phyloP scores from a whole-genome alignment of 1,284 basidiomycete genomes.

The Austroboletus olivaceoglutinosus region DNA sequence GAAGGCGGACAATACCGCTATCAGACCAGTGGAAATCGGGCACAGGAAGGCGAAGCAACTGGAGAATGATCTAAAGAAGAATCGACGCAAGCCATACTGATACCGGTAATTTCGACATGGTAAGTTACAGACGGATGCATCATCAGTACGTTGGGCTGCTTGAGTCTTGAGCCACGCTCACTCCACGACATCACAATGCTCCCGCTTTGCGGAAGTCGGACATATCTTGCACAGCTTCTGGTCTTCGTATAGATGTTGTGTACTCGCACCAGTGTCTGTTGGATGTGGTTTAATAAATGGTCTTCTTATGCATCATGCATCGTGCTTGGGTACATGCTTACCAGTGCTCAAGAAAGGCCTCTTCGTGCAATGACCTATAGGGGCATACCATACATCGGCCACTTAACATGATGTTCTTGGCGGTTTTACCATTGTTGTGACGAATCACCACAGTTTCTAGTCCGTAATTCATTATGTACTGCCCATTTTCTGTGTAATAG shows the following conservation, averaged over 20 bases:
- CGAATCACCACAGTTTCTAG: too few relatives aligned
- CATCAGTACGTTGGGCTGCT: conserved; percentile 29
- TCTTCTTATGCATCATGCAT: too few relatives aligned
- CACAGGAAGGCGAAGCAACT: conserved; percentile 83
- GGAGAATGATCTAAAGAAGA: conserved; percentile 80
- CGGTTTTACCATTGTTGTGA: too few relatives aligned
- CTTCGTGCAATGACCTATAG: too few relatives aligned
- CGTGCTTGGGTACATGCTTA: too few relatives aligned
- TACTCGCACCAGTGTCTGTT: not conserved
- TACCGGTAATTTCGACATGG: conserved; percentile 5
- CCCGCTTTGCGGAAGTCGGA: conserved; percentile 4
- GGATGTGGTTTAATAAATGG: too few relatives aligned
- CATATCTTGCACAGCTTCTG: not conserved
- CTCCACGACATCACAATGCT: conserved; percentile 9
- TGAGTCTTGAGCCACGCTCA: conserved; percentile 22
- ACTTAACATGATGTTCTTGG: too few relatives aligned
- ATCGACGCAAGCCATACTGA: conserved; percentile 72
- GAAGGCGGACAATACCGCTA: conserved; percentile 79
- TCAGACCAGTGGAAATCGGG: conserved; percentile 91
- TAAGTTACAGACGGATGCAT: conserved; percentile 7
- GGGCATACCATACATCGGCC: too few relatives aligned
- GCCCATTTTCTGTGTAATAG: too few relatives aligned
- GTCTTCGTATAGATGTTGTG: not conserved
- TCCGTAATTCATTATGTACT: too few relatives aligned
- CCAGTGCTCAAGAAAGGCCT: too few relatives aligned